These are phyloP conservation scores for Gossypium raimondii DNA, from an alignment of 345 rosid species.

Conservation along the genomic window DNA sequence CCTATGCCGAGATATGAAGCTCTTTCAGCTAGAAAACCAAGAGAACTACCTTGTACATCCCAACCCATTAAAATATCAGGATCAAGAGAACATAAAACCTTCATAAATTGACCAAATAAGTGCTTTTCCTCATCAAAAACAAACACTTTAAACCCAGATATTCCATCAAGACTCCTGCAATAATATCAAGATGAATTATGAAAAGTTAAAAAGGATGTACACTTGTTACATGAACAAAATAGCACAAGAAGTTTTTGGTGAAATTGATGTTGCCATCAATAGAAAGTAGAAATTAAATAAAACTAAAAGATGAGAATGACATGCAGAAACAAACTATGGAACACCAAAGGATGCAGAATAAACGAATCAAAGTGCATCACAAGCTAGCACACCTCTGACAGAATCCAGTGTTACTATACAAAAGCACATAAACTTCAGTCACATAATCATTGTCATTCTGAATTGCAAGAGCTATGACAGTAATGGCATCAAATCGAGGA, in stretches of 20 bases:
- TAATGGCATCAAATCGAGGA: conserved; percentile 84
- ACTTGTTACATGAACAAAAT: conserved; percentile 3
- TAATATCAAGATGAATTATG: conserved; percentile 8
- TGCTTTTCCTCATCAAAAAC: conserved; percentile 62
- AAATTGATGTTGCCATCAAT: conserved; percentile 1
- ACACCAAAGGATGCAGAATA: not conserved
- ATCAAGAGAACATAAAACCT: conserved; percentile 51
- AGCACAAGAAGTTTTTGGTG: not conserved
- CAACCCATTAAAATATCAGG: conserved; percentile 89
- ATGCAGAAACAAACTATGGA: not conserved
- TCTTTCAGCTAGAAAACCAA: conserved; percentile 95
- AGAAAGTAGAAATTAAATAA: conserved; percentile 9
- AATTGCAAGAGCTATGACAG: conserved; percentile 58
- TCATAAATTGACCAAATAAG: conserved; percentile 48
- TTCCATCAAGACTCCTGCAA: conserved; percentile 70
- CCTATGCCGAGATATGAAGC: conserved; percentile 89
- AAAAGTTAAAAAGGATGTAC: not conserved
- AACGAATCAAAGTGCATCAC: not conserved
- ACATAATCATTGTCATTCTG: conserved; percentile 55
- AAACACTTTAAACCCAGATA: conserved; percentile 52
- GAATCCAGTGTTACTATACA: conserved; percentile 40
- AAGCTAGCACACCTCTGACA: conserved; percentile 43
- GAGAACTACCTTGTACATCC: conserved; percentile 91
- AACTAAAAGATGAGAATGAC: conserved; percentile 2
- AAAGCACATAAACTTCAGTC: conserved; percentile 49